Evolutionary conservation across 768 basidiomycete species (phyloP), one percentile per base, ranked within the genome.

Genomic region (Boletellus emodensis): DNA sequence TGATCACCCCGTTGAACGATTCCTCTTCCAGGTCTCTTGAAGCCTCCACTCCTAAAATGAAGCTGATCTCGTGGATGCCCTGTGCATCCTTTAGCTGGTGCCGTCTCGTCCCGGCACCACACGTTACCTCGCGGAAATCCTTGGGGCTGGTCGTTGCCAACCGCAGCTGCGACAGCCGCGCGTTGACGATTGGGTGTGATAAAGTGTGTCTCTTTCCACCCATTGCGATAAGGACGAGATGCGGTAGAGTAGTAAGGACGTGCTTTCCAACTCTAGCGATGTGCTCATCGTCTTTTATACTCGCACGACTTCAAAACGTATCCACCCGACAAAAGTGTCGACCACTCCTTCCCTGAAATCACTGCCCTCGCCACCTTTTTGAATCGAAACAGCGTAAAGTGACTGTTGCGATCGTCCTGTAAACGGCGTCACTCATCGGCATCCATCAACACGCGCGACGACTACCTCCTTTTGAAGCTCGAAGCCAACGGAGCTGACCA

Each of bases 311-410:
- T 91, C 51, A 96, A 73, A 34, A 89, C 60, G 48, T 66, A 61
- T 14, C 82, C 79, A 59, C 74, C 78, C 9, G 72, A 70, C 60
- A 80, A 44, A 20, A 91, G 56, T 38, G 72, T 72, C 11, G 60
- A 62, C 84, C 87, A 93, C 52, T 85, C 80, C 56, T 80, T 74
- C 42, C 82, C 75, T 35, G 68, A 71, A 62, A 75, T 80, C 20
- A 64, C 57, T 44, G 67, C 66, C 35, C 76, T 74, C 14, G 75
- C 57, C 6, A 76, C 61, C 67, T 92, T 93, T 57, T 71, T 73
- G 66, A 94, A 94, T 48, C 87, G 85, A 57, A 95, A 87, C 15
- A 91, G 69, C 17, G 82, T 84, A 65, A 96, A 94, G 66, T 96
- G 90, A 2, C 84, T 84, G 60, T 93, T 94, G 39, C 74, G 72